These are phyloP conservation scores for Saccharum officinarum DNA, from an alignment of 176 grass and related monocot species.

Conservation along the genomic window DNA sequence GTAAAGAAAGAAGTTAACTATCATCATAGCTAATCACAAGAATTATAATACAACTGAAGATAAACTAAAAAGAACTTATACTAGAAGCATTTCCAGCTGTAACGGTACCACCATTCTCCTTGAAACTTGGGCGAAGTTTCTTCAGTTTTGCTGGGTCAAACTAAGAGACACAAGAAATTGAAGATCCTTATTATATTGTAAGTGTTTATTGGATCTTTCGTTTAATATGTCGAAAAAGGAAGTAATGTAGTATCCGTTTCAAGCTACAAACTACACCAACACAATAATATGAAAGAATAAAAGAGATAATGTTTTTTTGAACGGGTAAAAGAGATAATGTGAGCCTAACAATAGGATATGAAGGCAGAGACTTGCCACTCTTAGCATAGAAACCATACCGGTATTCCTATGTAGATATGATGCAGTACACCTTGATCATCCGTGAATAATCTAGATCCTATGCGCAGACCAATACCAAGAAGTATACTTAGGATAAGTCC, in stretches of 20 bases:
- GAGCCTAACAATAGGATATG: constrained; percentile 12
- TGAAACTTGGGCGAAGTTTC: constrained; percentile 96
- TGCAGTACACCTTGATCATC: constrained; percentile 50
- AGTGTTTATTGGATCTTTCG: too few relatives aligned
- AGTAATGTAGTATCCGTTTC: background rate
- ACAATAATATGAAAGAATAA: background rate
- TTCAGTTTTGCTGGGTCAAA: constrained; percentile 87
- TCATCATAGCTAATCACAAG: background rate
- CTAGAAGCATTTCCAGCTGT: constrained; percentile 96
- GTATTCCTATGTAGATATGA: constrained; percentile 69
- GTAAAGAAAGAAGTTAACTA: background rate
- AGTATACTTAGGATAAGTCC: constrained; percentile 60
- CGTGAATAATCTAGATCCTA: constrained; percentile 78
- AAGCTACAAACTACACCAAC: background rate
- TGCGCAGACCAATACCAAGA: constrained; percentile 61
- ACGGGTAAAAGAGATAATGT: too few relatives aligned
- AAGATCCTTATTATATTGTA: too few relatives aligned
- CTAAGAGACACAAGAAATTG: constrained; percentile 35
- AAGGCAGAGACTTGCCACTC: background rate
- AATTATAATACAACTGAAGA: background rate
- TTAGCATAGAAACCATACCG: constrained; percentile 52
- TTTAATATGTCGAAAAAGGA: too few relatives aligned
- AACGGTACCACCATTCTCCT: constrained; percentile 78
- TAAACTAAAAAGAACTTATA: background rate
- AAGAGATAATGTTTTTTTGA: background rate